phyloP scores from a whole-genome alignment of 495 filamentous ascomycete species.

The Podospora bellae-mahoneyi region DNA sequence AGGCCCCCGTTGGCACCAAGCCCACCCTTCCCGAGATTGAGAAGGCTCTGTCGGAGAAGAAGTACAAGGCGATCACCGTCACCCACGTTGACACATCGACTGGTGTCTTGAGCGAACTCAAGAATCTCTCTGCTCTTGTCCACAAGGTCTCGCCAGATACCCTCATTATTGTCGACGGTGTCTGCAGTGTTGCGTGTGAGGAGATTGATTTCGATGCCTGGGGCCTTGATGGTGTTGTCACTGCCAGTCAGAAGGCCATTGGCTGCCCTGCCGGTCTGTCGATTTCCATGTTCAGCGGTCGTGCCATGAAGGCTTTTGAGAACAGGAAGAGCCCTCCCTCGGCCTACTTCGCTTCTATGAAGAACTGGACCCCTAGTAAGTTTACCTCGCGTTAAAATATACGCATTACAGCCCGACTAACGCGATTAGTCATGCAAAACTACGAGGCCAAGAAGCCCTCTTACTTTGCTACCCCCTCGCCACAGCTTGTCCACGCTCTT shows the following conservation, averaged over 20 bases:
- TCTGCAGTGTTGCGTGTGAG: slow-evolving; percentile 94
- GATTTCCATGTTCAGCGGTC: slow-evolving; percentile 86
- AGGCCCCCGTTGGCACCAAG: slow-evolving; percentile 81
- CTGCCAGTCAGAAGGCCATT: slow-evolving; percentile 93
- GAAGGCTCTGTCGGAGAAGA: slow-evolving; percentile 77
- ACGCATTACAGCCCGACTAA: background rate
- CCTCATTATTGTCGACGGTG: slow-evolving; percentile 87
- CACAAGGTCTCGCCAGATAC: slow-evolving; percentile 85
- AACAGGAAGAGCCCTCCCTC: slow-evolving; percentile 71
- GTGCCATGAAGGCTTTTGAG: slow-evolving; percentile 80
- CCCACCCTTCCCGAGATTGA: slow-evolving; percentile 86
- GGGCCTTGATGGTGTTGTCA: slow-evolving; percentile 88
- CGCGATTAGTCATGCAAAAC: slow-evolving; percentile 78
- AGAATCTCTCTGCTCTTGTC: slow-evolving; percentile 75
- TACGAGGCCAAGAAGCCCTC: slow-evolving; percentile 96
- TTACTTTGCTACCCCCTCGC: slow-evolving; percentile 95
- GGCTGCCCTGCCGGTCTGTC: slow-evolving; percentile 90
- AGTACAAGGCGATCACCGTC: slow-evolving; percentile 87
- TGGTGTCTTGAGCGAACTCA: slow-evolving; percentile 86
- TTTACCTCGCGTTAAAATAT: background rate
- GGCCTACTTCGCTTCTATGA: slow-evolving; percentile 91
- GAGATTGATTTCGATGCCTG: slow-evolving; percentile 94
- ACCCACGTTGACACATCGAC: slow-evolving; percentile 98
- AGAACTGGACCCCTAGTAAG: slow-evolving; percentile 90
- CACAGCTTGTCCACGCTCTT: slow-evolving; percentile 89